Evolutionary conservation across 306 rosid genomes (phyloP).

Genomic region (Prunus persica): Prunus_persica_NCBIv2 NC_034016.1:4561501-4562000

Average conservation of each 20-base stretch:
- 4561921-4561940: not conserved
- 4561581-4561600: conserved; percentile 97
- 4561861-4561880: not conserved
- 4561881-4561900: not conserved
- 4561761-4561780: not conserved
- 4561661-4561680: conserved; percentile 89
- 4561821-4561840: not conserved
- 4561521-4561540: not conserved
- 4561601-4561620: conserved; percentile 92
- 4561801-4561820: not conserved
- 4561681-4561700: conserved; percentile 97
- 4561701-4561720: conserved; percentile 40
- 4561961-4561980: not conserved
- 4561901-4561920: not conserved
- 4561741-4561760: not conserved
- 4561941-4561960: not conserved
- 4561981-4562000: not conserved
- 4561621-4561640: conserved; percentile 91
- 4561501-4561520: not conserved
- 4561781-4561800: not conserved
- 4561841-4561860: not conserved
- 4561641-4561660: conserved; percentile 86
- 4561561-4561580: conserved; percentile 98
- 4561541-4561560: conserved; percentile 59
- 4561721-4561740: not conserved